phyloP scores from a whole-genome alignment of 805 yeast genomes.

The Candida silvatica region DNA sequence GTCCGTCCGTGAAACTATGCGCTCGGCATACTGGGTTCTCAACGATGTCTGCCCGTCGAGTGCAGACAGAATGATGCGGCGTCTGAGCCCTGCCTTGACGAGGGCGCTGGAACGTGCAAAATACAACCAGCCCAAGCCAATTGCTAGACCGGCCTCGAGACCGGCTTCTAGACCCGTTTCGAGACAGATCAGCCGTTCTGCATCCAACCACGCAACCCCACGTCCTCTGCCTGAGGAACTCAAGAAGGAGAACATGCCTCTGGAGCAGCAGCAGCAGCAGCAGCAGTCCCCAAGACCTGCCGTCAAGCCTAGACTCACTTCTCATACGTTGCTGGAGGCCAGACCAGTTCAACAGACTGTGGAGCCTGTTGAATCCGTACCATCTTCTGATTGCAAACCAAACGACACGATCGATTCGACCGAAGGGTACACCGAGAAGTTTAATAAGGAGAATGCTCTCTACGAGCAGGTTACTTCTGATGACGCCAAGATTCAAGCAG shows the following conservation, averaged over 20 bases:
- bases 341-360: neutral
- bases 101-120: constrained; percentile 60
- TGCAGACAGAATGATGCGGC: constrained; percentile 31
- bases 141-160: too few relatives aligned
- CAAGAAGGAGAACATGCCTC: constrained; percentile 28
- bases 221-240: constrained; percentile 42
- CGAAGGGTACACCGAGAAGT: constrained; percentile 13
- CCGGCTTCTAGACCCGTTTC: too few relatives aligned
- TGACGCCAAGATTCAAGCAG: constrained; percentile 10
- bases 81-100: constrained; percentile 35
- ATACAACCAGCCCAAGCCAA: too few relatives aligned
- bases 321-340: too few relatives aligned
- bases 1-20: constrained; percentile 65
- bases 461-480: constrained; percentile 18
- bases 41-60: constrained; percentile 43
- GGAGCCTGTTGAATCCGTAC: constrained; percentile 1
- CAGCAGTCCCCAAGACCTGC: too few relatives aligned
- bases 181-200: constrained; percentile 29
- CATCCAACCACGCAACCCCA: constrained; percentile 11
- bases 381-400: neutral
- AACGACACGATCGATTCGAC: neutral
- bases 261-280: too few relatives aligned
- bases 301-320: neutral
- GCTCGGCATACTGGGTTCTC: constrained; percentile 68
- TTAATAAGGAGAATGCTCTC: constrained; percentile 13